A percentile compares a stretch with the other conserved stretches of the same genome.
Conservation (phyloP, 2,329 filamentous ascomycete genomes). For the Neofusicoccum sp. region DNA sequence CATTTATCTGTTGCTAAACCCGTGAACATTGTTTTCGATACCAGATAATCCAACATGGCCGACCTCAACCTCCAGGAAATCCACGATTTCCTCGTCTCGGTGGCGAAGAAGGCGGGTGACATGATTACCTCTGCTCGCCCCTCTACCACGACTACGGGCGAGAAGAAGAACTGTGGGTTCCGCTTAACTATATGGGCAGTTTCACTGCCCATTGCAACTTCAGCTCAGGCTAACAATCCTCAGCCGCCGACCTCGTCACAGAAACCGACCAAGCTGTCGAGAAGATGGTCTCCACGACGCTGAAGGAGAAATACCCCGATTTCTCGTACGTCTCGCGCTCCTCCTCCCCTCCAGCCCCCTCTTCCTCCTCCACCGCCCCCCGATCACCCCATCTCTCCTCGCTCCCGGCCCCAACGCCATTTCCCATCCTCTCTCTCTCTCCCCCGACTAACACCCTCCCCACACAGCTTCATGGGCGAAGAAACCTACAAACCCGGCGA, state of each 20-base stretch:
- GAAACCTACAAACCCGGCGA: slow-evolving; percentile 70
- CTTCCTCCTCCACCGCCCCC: too few relatives aligned
- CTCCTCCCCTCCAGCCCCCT: slow-evolving; percentile 34
- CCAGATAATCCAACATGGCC: slow-evolving; percentile 18
- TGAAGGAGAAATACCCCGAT: slow-evolving; percentile 52
- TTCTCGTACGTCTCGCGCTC: slow-evolving; percentile 38
- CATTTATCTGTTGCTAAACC: neutral
- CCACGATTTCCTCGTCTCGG: slow-evolving; percentile 47
- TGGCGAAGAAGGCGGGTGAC: slow-evolving; percentile 46
- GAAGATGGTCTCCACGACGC: slow-evolving; percentile 52
- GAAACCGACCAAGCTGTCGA: slow-evolving; percentile 64
- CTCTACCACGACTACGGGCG: slow-evolving; percentile 40
- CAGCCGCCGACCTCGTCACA: slow-evolving; percentile 61
- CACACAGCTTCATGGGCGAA: slow-evolving; percentile 63
- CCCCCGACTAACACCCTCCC: too few relatives aligned
- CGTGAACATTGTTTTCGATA: neutral
- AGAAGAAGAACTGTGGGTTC: slow-evolving; percentile 49
- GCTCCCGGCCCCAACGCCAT: slow-evolving; percentile 2
- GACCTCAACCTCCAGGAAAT: slow-evolving; percentile 46
- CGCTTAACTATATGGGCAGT: too few relatives aligned
- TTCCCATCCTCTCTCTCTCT: too few relatives aligned
- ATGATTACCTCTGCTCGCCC: slow-evolving; percentile 48
- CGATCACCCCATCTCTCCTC: neutral
- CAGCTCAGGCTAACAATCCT: neutral
- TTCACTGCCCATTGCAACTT: neutral